phyloP scores from a whole-genome alignment of 164 flowering plant genomes.

The Vitis rotundifolia region DNA sequence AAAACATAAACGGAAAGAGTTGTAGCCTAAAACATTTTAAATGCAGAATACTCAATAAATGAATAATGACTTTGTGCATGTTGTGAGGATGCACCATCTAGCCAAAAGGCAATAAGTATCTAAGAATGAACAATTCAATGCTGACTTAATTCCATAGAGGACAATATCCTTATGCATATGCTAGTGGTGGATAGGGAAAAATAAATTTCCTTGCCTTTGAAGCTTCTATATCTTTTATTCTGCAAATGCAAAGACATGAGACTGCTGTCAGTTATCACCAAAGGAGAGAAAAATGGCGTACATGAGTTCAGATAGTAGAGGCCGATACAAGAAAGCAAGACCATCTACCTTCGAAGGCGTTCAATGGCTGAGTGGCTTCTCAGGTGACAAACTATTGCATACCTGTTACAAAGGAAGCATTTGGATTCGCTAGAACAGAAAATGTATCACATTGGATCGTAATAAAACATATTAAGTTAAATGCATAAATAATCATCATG shows the following conservation, averaged over 20 bases:
- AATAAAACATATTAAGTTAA: no score
- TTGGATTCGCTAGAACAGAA: background rate
- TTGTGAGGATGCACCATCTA: background rate
- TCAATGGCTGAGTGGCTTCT: conserved; percentile 71
- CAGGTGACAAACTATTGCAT: conserved; percentile 83
- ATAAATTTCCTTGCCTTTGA: conserved; percentile 62
- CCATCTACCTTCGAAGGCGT: conserved; percentile 77
- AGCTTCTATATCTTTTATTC: conserved; percentile 71
- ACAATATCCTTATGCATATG: no score
- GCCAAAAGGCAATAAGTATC: background rate
- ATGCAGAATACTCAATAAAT: background rate
- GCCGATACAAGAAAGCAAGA: conserved; percentile 3
- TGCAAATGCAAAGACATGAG: conserved; percentile 37
- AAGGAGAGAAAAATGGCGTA: background rate
- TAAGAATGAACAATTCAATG: background rate
- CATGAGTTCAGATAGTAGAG: background rate
- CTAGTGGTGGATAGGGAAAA: background rate
- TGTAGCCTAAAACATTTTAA: background rate
- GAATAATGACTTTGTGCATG: background rate
- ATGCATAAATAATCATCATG: background rate
- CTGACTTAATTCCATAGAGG: background rate
- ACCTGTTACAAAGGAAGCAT: conserved; percentile 40
- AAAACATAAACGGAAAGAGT: background rate
- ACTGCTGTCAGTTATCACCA: conserved; percentile 8
- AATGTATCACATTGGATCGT: background rate